Conservation (phyloP, 1,284 basidiomycete genomes). For the Schizophyllum amplum region DNA sequence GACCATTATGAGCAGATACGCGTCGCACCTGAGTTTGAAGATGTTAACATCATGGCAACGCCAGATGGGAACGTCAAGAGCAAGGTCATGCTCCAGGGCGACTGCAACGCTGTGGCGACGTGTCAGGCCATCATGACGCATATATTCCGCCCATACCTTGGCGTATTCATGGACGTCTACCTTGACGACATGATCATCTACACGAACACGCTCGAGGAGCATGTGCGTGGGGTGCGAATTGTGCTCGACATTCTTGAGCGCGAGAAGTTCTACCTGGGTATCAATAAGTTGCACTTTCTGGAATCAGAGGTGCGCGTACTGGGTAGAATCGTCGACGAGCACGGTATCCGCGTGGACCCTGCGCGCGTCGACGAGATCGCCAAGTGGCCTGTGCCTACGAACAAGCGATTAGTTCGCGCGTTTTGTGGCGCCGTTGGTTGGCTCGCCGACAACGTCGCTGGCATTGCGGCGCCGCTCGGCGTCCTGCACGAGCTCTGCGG, state of each 20-base stretch:
- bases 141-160: slow-evolving; percentile 6
- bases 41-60: slow-evolving; percentile 3
- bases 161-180: slow-evolving; percentile 7
- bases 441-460: slow-evolving; percentile 11
- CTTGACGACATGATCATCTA: slow-evolving; percentile 10
- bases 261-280: slow-evolving; percentile 13
- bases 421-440: slow-evolving; percentile 16
- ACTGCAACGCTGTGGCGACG: slow-evolving; percentile 4
- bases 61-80: slow-evolving; percentile 17
- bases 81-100: slow-evolving; percentile 13
- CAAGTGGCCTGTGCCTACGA: slow-evolving; percentile 20
- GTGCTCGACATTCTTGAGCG: slow-evolving; percentile 16
- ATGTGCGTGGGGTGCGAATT: slow-evolving; percentile 18
- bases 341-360: slow-evolving; percentile 24
- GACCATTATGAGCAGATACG: slow-evolving; percentile 12
- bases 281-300: slow-evolving; percentile 22
- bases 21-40: no score
- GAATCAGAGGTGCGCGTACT: slow-evolving; percentile 17
- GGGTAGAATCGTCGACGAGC: slow-evolving; percentile 21
- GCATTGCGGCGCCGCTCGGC: slow-evolving; percentile 13
- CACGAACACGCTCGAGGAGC: slow-evolving; percentile 5
- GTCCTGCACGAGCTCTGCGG: slow-evolving; percentile 14
- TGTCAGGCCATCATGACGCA: slow-evolving; percentile 15
- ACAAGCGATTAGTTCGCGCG: slow-evolving; percentile 2
- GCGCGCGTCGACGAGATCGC: slow-evolving; percentile 20